Evolutionary conservation across 1,139 yeast species (phyloP).

Genomic region (Nakaseomyces sp.): DNA sequence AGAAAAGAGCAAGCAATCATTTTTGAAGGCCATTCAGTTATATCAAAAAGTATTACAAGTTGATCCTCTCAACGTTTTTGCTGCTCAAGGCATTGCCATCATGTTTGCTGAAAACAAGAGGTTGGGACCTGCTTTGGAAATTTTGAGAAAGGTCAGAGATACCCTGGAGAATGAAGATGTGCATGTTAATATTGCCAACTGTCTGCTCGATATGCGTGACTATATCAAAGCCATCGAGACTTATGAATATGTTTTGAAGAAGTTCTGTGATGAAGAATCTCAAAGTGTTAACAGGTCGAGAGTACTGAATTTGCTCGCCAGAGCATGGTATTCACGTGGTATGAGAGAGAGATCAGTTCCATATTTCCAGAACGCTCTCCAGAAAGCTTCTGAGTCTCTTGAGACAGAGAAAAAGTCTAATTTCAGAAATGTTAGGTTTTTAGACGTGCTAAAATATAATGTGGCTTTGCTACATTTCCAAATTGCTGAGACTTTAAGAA

Average conservation of each 20-base stretch:
- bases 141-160: slow-evolving; percentile 83
- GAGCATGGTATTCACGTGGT: slow-evolving; percentile 88
- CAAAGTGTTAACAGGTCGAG: slow-evolving; percentile 35
- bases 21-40: slow-evolving; percentile 79
- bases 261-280: slow-evolving; percentile 49
- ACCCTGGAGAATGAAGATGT: slow-evolving; percentile 78
- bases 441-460: slow-evolving; percentile 57
- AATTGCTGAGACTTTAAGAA: slow-evolving; percentile 72
- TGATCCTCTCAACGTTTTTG: slow-evolving; percentile 83
- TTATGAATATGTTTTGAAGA: slow-evolving; percentile 68
- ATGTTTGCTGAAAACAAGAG: slow-evolving; percentile 84
- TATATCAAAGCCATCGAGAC: slow-evolving; percentile 80
- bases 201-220: slow-evolving; percentile 72
- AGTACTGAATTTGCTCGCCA: slow-evolving; percentile 65
- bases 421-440: slow-evolving; percentile 26
- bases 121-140: slow-evolving; percentile 67
- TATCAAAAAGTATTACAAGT: slow-evolving; percentile 80
- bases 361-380: slow-evolving; percentile 53
- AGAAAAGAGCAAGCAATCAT: slow-evolving; percentile 70
- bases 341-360: slow-evolving; percentile 54
- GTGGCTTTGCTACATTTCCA: slow-evolving; percentile 80
- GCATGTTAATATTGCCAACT: slow-evolving; percentile 82
- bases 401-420: slow-evolving; percentile 28
- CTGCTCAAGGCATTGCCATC: slow-evolving; percentile 96
- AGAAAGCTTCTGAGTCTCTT: slow-evolving; percentile 53